Evolutionary conservation across 2,329 filamentous ascomycete genomes (phyloP), one percentile per base, ranked within the genome.

Genomic region (Xylariaceae sp.): DNA sequence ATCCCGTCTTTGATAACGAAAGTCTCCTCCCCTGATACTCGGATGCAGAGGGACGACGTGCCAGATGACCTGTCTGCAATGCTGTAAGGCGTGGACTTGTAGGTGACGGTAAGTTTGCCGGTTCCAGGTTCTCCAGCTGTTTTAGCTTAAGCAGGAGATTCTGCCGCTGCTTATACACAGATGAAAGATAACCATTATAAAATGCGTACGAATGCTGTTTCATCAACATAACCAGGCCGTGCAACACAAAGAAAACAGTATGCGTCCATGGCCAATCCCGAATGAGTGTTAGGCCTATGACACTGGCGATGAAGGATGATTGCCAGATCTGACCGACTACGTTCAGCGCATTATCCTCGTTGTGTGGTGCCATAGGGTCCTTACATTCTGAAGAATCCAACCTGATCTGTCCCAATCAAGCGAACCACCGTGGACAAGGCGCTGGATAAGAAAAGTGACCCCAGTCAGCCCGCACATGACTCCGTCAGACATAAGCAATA

Each of bases 121-220:
- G 72, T 19, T 71, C 64, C 22, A 78, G 66, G 3, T 64, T 63
- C 22, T 83, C 76, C 2, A 88, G 69, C 48, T 81, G 72, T 42
- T 76, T 71, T 19, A 87, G 61, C 43, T 68, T 72, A 4, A 52
- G 56, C 9, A 67, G 57, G n/a, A 78, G 60, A n/a, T 61, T 55
- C 9, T 56, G 50, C 2, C 75, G 67, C 42, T 67, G 68, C 43
- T 76, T 72, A 54, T 81, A 78, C 3, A 78, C 67, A 16, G 77
- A 74, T 3, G 76, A 88, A 38, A 83, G 67, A 48, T 89, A 77
- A 6, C 87, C 86, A 53, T 89, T 90, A 62, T 88, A 89, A 51
- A 87, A 88, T 4, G 83, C 75, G 55, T 87, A 89, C 15, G 81
- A 85, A 59, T 89, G 87, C 63, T 89, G 85, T 67, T 91, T 91